Evolutionary conservation across 192 early-diverging fungal species (phyloP).

Genomic region (Coemansia sp.): DNA sequence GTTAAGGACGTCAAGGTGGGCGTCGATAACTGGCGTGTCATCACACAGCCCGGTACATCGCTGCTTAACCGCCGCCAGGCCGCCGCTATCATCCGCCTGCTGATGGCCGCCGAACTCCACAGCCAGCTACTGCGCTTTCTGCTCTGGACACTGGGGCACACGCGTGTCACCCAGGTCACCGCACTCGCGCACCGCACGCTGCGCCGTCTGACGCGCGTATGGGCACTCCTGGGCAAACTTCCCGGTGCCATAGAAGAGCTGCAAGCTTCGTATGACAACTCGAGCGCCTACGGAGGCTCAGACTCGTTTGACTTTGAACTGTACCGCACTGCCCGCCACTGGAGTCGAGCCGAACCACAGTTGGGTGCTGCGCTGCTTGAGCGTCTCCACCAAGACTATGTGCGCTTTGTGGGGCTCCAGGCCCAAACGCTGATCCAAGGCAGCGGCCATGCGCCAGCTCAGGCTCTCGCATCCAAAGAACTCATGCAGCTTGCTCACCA

Average conservation of each 20-base stretch:
- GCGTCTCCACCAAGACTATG: slow-evolving; percentile 4
- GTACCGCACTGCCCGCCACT: slow-evolving; percentile 21
- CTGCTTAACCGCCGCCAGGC: slow-evolving; percentile 70
- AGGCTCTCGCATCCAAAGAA: slow-evolving; percentile 9
- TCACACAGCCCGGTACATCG: slow-evolving; percentile 69
- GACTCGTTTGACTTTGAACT: slow-evolving; percentile 30
- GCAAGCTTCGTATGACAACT: background rate
- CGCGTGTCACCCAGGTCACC: slow-evolving; percentile 5
- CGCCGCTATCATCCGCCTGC: slow-evolving; percentile 29
- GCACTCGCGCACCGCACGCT: slow-evolving; percentile 14
- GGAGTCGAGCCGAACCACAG: slow-evolving; percentile 2
- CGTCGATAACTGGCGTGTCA: slow-evolving; percentile 74
- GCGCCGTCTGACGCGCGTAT: slow-evolving; percentile 15
- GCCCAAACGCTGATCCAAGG: slow-evolving; percentile 7
- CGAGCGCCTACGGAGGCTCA: background rate
- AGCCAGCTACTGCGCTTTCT: slow-evolving; percentile 33
- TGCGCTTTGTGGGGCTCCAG: slow-evolving; percentile 10
- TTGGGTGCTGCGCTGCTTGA: background rate
- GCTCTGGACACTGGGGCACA: slow-evolving; percentile 36
- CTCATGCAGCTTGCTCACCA: slow-evolving; percentile 37
- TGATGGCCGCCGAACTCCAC: slow-evolving; percentile 9
- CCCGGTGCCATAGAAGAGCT: slow-evolving; percentile 1
- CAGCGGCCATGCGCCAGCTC: slow-evolving; percentile 8
- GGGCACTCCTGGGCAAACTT: slow-evolving; percentile 23
- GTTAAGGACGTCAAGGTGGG: slow-evolving; percentile 50